Evolutionary conservation across 2,329 filamentous ascomycete genomes (phyloP), one percentile per base, ranked within the genome.

Genomic region (Hortaea sp.): DNA sequence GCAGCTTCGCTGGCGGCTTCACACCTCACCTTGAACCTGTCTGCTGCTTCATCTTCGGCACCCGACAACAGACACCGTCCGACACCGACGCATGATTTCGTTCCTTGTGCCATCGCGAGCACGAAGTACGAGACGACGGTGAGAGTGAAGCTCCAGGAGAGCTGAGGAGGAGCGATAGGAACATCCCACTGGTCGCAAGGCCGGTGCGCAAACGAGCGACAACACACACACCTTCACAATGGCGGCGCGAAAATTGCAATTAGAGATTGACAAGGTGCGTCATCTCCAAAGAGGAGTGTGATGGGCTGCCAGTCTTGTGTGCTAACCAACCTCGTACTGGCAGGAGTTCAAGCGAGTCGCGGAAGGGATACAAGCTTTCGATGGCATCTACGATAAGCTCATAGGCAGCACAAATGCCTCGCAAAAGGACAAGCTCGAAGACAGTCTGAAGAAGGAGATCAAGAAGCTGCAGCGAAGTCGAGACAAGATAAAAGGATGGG

Each of bases 401-500:
- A 85, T 97, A 56, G 85, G 90, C 62, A 82, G 89, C 57, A 88
- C 88, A 62, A 97, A 95, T 71, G 80, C 85, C 46, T 88, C 92
- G 51, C 92, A 97, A 70, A 95, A 95, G 67, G 92, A 97, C 71
- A 98, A 97, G 74, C 80, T 94, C 43, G 92, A 98, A 69, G 92
- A 98, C 71, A 88, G 92, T 65, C 77, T 98, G 57, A 98, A 98
- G 75, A 88, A 92, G 65, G 92, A 98, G 72, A 97, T 97, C 78
- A 98, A 98, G 82, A 98, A 98, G 77, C 81, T 98, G 47, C 92
- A 98, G 70, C 80, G 92, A 61, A 83, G 92, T 68, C 85, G 92
- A 63, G 92, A 98, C 68, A 92, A 97, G 74, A 97, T 98, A 75
- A 98, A 98, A 75, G 94, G 90, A 77, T 98, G 92, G 92, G 89